Conservation (phyloP, 805 yeast genomes). For the Metschnikowia lunata region DNA sequence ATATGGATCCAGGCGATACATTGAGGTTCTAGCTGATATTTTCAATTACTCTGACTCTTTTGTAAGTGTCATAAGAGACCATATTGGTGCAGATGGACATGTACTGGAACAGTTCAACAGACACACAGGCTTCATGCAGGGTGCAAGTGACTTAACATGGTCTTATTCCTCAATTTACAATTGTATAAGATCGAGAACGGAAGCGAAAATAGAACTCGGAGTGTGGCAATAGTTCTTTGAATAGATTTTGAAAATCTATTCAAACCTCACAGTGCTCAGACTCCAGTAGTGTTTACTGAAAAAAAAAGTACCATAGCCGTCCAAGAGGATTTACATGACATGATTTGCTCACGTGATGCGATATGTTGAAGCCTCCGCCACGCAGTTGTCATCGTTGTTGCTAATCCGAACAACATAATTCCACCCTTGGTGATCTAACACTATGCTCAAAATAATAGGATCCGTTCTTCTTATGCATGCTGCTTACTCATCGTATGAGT, state of each 20-base stretch:
- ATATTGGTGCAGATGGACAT: slow-evolving; percentile 58
- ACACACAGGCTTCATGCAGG: slow-evolving; percentile 78
- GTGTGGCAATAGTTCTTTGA: too few species aligned
- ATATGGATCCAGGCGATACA: slow-evolving; percentile 42
- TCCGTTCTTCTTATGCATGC: slow-evolving; percentile 39
- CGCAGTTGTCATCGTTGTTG: too few species aligned
- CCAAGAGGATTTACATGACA: too few species aligned
- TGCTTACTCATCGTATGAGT: slow-evolving; percentile 52
- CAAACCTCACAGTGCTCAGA: too few species aligned
- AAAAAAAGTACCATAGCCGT: too few species aligned
- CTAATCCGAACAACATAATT: too few species aligned
- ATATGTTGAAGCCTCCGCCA: too few species aligned
- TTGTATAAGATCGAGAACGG: slow-evolving; percentile 60
- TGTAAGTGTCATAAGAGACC: slow-evolving; percentile 52
- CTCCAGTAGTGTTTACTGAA: too few species aligned
- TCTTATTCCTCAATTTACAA: slow-evolving; percentile 76
- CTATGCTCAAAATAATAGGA: slow-evolving; percentile 3
- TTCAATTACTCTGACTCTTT: slow-evolving; percentile 65
- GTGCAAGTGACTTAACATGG: slow-evolving; percentile 89
- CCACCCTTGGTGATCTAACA: background rate
- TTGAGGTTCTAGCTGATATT: slow-evolving; percentile 42
- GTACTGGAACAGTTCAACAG: slow-evolving; percentile 89
- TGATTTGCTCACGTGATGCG: too few species aligned
- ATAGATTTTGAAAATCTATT: too few species aligned
- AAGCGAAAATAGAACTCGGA: slow-evolving; percentile 19